Conservation (phyloP, 2,329 filamentous ascomycete genomes). For the Pseudogymnoascus sp. region DNA sequence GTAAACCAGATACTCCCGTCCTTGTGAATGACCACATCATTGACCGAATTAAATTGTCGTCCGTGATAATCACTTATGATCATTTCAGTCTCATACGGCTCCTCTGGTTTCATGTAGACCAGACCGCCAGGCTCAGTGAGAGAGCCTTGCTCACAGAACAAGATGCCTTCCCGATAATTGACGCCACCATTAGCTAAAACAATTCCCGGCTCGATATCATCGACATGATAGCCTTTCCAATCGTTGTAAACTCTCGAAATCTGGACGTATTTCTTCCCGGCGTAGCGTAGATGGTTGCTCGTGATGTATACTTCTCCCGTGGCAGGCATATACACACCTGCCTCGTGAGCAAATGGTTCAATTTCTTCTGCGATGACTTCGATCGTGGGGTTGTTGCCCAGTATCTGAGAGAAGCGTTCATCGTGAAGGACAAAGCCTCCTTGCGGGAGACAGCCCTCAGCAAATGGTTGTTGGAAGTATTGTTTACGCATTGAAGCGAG, state of each 20-base stretch:
- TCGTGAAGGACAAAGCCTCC: constrained; percentile 36
- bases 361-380: constrained; percentile 35
- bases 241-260: constrained; percentile 27
- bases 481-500: neutral
- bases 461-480: neutral
- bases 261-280: constrained; percentile 14
- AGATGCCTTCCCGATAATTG: constrained; percentile 21
- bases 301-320: constrained; percentile 18
- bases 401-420: constrained; percentile 43
- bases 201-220: constrained; percentile 21
- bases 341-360: constrained; percentile 43
- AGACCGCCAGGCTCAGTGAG: constrained; percentile 16
- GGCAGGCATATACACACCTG: constrained; percentile 39
- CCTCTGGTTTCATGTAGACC: constrained; percentile 17
- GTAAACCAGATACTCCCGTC: constrained; percentile 60
- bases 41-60: constrained; percentile 52
- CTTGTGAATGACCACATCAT: constrained; percentile 48
- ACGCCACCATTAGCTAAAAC: constrained; percentile 19
- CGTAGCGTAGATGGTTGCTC: constrained; percentile 13
- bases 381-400: constrained; percentile 42
- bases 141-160: constrained; percentile 24
- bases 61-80: constrained; percentile 55
- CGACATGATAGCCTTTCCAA: constrained; percentile 35
- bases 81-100: constrained; percentile 27
- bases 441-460: neutral